Evolutionary conservation across 2,329 filamentous ascomycete genomes (phyloP).

Genomic region (Sporothrix curviconia): DNA sequence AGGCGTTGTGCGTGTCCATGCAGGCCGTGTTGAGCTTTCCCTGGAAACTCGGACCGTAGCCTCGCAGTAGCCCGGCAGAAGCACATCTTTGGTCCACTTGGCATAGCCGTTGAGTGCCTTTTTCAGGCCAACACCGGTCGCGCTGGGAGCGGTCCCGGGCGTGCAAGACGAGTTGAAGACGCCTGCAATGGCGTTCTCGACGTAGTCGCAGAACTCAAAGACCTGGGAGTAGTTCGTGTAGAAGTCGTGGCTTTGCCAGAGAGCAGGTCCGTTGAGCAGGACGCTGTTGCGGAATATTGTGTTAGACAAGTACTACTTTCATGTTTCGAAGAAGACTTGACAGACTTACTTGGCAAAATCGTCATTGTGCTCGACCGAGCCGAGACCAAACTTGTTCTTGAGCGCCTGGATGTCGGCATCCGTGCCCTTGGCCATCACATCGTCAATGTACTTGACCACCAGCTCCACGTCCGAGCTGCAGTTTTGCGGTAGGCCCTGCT

Average conservation of each 20-base stretch:
- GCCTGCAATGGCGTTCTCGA: constrained; percentile 37
- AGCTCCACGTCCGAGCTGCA: constrained; percentile 46
- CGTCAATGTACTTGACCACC: constrained; percentile 48
- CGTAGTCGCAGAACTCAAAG: constrained; percentile 43
- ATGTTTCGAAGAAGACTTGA: too few species aligned
- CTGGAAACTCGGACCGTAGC: constrained; percentile 37
- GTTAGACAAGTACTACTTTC: too few species aligned
- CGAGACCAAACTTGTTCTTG: constrained; percentile 45
- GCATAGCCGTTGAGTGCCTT: constrained; percentile 47
- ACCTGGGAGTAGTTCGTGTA: constrained; percentile 40
- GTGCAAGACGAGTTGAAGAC: constrained; percentile 34
- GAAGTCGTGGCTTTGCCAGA: constrained; percentile 50
- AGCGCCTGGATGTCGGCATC: constrained; percentile 35
- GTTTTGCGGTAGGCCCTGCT: constrained; percentile 48
- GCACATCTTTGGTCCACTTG: constrained; percentile 36
- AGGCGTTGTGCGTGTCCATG: constrained; percentile 39
- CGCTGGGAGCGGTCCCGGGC: constrained; percentile 32
- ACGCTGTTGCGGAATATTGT: constrained; percentile 27
- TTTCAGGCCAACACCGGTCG: constrained; percentile 42
- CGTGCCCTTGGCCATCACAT: constrained; percentile 33
- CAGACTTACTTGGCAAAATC: constrained; percentile 34
- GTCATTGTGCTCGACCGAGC: constrained; percentile 36
- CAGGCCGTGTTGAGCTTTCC: constrained; percentile 40
- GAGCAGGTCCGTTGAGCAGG: constrained; percentile 49
- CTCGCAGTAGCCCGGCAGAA: constrained; percentile 39